phyloP scores from a whole-genome alignment of 164 flowering plant genomes.

The Sedum album region DNA sequence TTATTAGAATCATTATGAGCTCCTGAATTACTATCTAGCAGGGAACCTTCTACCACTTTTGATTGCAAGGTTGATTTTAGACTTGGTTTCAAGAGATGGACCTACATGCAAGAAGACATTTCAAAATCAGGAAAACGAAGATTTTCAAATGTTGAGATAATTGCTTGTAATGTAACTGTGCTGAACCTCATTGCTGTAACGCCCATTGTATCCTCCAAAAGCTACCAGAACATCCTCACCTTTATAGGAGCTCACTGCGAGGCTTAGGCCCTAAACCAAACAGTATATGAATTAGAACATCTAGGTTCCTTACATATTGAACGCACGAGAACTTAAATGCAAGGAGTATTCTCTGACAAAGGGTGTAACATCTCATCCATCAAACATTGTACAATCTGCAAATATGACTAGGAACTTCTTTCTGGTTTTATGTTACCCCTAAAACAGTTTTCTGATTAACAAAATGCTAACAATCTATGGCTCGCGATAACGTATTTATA shows the following conservation, averaged over 20 bases:
- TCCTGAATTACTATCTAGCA: slow-evolving; percentile 74
- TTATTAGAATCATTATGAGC: slow-evolving; percentile 62
- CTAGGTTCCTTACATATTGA: neutral
- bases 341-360: too few relatives aligned
- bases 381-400: neutral
- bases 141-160: neutral
- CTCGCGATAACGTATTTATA: neutral
- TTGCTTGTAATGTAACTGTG: neutral
- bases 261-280: slow-evolving; percentile 79
- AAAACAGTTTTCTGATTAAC: too few relatives aligned
- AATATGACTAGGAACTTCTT: neutral
- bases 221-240: slow-evolving; percentile 85
- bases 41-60: slow-evolving; percentile 49
- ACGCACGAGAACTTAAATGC: neutral
- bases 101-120: slow-evolving; percentile 25
- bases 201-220: slow-evolving; percentile 99
- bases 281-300: neutral
- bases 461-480: too few relatives aligned
- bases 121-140: slow-evolving; percentile 10
- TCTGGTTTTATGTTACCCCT: too few relatives aligned
- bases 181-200: slow-evolving; percentile 86
- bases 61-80: slow-evolving; percentile 75
- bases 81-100: slow-evolving; percentile 89
- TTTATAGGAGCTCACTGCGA: slow-evolving; percentile 68
- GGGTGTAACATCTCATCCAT: neutral